A percentile compares a stretch with the other conserved stretches of the same genome.
Conservation (phyloP, 1,139 yeast genomes). For the Kodamaea suecica region DNA sequence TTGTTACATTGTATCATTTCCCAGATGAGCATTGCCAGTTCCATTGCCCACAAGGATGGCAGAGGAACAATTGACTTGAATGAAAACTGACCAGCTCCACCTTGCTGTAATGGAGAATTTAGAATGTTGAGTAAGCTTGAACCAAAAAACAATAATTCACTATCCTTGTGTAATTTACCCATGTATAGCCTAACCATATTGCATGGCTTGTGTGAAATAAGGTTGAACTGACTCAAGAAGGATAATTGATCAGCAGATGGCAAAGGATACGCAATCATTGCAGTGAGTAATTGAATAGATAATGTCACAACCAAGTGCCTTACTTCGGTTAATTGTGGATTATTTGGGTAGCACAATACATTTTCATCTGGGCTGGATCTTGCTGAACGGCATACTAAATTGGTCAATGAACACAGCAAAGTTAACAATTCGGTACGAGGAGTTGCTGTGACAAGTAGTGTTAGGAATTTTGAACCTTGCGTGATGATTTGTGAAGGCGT, state of each 20-base stretch:
- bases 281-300: constrained; percentile 59
- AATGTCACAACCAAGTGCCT: constrained; percentile 54
- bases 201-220: constrained; percentile 26
- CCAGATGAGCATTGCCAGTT: constrained; percentile 64
- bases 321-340: constrained; percentile 37
- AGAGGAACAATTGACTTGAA: constrained; percentile 16
- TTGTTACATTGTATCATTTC: constrained; percentile 74
- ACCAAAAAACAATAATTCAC: constrained; percentile 49
- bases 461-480: constrained; percentile 56
- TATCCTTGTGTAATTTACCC: constrained; percentile 52
- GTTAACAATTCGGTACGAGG: constrained; percentile 50
- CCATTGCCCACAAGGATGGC: constrained; percentile 53
- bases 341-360: constrained; percentile 21
- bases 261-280: constrained; percentile 63
- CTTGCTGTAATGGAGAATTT: constrained; percentile 36
- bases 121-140: constrained; percentile 47
- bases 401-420: constrained; percentile 67
- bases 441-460: constrained; percentile 52
- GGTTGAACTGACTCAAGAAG: neutral
- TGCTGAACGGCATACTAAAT: constrained; percentile 48
- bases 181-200: constrained; percentile 53
- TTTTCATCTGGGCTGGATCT: constrained; percentile 22
- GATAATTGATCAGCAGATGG: constrained; percentile 29
- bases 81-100: constrained; percentile 18
- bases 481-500: constrained; percentile 43